A percentile compares a stretch with the other conserved stretches of the same genome.
These are phyloP conservation scores for Gentiana macrophylla DNA, from an alignment of 257 asterid genomes.

Conservation along the genomic window DNA sequence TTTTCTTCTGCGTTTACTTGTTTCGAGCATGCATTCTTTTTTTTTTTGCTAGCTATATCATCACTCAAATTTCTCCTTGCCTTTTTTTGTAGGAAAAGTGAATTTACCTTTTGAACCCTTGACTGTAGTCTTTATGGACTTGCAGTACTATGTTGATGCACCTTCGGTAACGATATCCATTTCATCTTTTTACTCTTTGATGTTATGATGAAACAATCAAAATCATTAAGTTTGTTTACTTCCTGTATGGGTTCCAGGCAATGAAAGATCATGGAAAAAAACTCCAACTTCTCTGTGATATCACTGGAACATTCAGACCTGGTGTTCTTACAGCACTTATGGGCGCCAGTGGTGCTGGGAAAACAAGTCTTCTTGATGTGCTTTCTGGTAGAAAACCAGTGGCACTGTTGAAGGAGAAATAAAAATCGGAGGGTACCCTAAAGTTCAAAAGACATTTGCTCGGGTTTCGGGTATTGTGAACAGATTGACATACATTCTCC, in stretches of 20 bases:
- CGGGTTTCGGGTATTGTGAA: constrained; percentile 50
- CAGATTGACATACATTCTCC: constrained; percentile 53
- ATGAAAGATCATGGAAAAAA: constrained; percentile 40
- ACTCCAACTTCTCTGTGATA: constrained; percentile 42
- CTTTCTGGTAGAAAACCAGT: constrained; percentile 52
- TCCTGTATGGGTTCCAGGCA: constrained; percentile 17
- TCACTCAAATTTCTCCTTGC: no score
- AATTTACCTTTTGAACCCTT: constrained; percentile 46
- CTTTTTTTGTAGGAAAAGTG: constrained; percentile 30
- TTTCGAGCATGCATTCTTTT: no score
- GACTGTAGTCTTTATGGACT: constrained; percentile 33
- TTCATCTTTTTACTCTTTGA: not conserved
- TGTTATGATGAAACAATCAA: not conserved
- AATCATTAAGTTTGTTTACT: not conserved
- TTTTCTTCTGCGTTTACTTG: no score
- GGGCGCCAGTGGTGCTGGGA: constrained; percentile 66
- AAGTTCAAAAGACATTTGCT: constrained; percentile 49
- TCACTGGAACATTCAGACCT: constrained; percentile 49
- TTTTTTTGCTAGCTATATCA: no score
- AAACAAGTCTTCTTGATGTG: constrained; percentile 59
- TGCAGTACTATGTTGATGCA: constrained; percentile 40
- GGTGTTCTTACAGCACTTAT: constrained; percentile 56
- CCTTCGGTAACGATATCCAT: constrained; percentile 26
- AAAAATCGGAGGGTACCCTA: constrained; percentile 46
- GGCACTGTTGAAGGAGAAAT: constrained; percentile 44